A percentile compares a stretch with the other conserved stretches of the same genome.
phyloP scores from a whole-genome alignment of 495 filamentous ascomycete genomes.

The Schizothecium vesticola region DNA sequence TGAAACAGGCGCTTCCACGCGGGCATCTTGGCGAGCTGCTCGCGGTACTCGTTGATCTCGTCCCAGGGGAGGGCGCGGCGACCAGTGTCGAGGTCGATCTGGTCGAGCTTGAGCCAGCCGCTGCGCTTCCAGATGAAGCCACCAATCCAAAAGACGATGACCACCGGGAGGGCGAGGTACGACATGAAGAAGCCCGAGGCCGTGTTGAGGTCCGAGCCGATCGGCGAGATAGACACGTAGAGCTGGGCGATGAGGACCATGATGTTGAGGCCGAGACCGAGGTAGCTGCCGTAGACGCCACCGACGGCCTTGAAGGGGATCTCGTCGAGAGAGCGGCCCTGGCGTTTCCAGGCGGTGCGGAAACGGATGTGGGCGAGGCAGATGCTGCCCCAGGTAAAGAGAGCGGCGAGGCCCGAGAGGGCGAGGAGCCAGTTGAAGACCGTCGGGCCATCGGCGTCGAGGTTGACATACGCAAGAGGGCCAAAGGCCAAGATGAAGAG shows the following conservation, averaged over 20 bases:
- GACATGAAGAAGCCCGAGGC: slow-evolving; percentile 64
- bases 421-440: slow-evolving; percentile 66
- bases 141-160: slow-evolving; percentile 66
- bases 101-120: slow-evolving; percentile 46
- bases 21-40: slow-evolving; percentile 42
- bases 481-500: slow-evolving; percentile 44
- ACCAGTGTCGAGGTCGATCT: slow-evolving; percentile 62
- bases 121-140: slow-evolving; percentile 58
- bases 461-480: slow-evolving; percentile 51
- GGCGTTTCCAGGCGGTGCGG: slow-evolving; percentile 56
- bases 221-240: slow-evolving; percentile 47
- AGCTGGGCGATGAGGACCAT: slow-evolving; percentile 60
- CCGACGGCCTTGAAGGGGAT: slow-evolving; percentile 62
- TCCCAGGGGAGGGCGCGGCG: slow-evolving; percentile 55
- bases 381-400: slow-evolving; percentile 74
- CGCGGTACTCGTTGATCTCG: slow-evolving; percentile 44
- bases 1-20: slow-evolving; percentile 45
- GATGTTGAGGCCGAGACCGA: slow-evolving; percentile 56
- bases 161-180: slow-evolving; percentile 80
- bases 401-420: slow-evolving; percentile 60
- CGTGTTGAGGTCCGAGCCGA: slow-evolving; percentile 41
- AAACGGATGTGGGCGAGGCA: slow-evolving; percentile 64
- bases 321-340: slow-evolving; percentile 61
- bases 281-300: slow-evolving; percentile 62
- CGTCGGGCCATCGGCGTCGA: slow-evolving; percentile 37